phyloP scores from a whole-genome alignment of 2,329 filamentous ascomycete genomes.

The Alternaria panax region DNA sequence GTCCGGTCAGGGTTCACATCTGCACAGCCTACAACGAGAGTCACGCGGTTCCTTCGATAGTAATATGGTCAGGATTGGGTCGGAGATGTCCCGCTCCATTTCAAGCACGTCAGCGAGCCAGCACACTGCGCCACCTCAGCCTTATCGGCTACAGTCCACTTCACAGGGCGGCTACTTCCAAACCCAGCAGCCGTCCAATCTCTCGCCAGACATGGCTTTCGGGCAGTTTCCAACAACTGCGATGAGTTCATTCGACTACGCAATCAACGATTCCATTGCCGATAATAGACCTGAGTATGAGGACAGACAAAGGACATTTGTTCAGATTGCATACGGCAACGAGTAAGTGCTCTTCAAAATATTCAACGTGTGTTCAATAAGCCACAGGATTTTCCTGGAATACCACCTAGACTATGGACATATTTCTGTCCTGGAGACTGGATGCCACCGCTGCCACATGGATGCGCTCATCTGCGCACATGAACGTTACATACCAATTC shows the following conservation, averaged over 20 bases:
- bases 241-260: conserved; percentile 2
- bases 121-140: neutral
- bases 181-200: neutral
- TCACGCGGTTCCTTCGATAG: conserved; percentile 3
- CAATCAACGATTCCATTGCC: neutral
- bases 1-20: conserved; percentile 6
- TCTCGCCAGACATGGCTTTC: neutral
- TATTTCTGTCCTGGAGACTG: neutral
- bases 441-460: neutral
- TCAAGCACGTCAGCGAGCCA: conserved; percentile 8
- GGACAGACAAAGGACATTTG: neutral
- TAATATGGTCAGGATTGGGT: neutral
- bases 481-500: neutral
- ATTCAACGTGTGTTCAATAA: conserved; percentile 5
- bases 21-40: neutral
- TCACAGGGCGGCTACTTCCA: neutral
- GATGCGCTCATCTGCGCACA: neutral
- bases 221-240: neutral
- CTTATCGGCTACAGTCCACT: neutral
- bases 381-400: neutral
- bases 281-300: neutral
- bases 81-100: conserved; percentile 17
- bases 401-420: neutral
- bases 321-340: neutral
- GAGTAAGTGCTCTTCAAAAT: conserved; percentile 18